Evolutionary conservation across 768 basidiomycete species (phyloP), one percentile per base, ranked within the genome.

Genomic region (Amanita exitialis): DNA sequence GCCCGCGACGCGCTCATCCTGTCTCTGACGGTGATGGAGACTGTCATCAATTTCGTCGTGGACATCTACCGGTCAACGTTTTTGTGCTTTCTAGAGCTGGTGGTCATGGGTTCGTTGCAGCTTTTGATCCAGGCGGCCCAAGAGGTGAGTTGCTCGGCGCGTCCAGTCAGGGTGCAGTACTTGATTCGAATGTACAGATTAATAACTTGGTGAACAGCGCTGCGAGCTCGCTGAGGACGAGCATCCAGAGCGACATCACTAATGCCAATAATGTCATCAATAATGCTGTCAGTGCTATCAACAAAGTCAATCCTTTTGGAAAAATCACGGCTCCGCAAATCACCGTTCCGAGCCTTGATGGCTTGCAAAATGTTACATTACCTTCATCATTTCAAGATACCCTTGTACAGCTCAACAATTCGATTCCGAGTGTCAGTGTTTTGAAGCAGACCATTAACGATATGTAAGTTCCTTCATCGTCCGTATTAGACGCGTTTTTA

Each of bases 31-130:
- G 71, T 82, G 34, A 85, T 95, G 79, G 90, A 96, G 62, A 82
- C 75, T 0, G 77, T 94, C 59, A 83, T 93, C 67, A 91, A 89
- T 59, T 97, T 98, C 66, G 78, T 96, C 56, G 78, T 98, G 56
- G 86, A 91, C 66, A 79, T 85, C 42, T 98, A 96, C 62, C 85
- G 93, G 36, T 94, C 92, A 3, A 88, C 94, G 3, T 83, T 95
- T 60, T 75, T 99, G 47, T 99, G 95, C 65, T 92, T 96, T 58
- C 69, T 96, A 56, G 92, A 98, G 65, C 75, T 98, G 39, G 82
- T 89, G 20, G 80, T 99, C 8, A 76, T 82, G 25, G 92, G 92
- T 15, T 84, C 78, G 5, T 71, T 99, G 47, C 75, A 80, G 21
- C 69, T 97, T 49, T 69, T 96, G 42, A 90, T 96, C 45, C 74